A percentile compares a stretch with the other conserved stretches of the same genome.
These are phyloP conservation scores for Tetrapisispora phaffii DNA, from an alignment of 805 yeast species.

Conservation along the genomic window DNA sequence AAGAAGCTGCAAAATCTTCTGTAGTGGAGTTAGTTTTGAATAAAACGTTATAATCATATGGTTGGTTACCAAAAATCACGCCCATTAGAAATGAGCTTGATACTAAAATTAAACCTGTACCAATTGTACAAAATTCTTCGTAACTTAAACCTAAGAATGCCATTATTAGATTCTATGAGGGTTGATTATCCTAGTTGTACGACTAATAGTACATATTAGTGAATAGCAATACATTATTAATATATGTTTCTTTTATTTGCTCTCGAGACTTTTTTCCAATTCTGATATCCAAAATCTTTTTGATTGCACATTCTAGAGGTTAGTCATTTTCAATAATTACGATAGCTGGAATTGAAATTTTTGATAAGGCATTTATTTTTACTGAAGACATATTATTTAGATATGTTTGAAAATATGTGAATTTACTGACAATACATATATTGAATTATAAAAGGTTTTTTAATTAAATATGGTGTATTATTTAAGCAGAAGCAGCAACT, in stretches of 20 bases:
- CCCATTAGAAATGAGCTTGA: conserved; percentile 75
- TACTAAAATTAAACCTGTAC: conserved; percentile 22
- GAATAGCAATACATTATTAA: too few relatives aligned
- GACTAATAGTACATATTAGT: too few relatives aligned
- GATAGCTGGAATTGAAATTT: too few relatives aligned
- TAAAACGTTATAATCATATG: conserved; percentile 69
- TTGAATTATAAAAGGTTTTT: not conserved
- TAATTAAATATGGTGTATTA: not conserved
- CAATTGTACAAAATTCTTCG: conserved; percentile 24
- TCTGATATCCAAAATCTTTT: too few relatives aligned
- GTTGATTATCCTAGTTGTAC: too few relatives aligned
- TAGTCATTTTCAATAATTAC: too few relatives aligned
- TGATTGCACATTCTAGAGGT: too few relatives aligned
- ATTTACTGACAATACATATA: conserved; percentile 1
- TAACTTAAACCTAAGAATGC: conserved; percentile 10
- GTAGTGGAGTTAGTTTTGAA: conserved; percentile 48
- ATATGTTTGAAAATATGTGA: not conserved
- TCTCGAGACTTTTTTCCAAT: too few relatives aligned
- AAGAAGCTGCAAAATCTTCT: conserved; percentile 48
- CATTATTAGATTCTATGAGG: not conserved
- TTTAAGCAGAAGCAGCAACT: conserved; percentile 10
- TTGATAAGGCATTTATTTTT: too few relatives aligned
- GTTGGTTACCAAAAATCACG: conserved; percentile 62
- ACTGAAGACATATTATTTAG: not conserved
- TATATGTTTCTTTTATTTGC: too few relatives aligned